phyloP scores from a whole-genome alignment of 305 asterid genomes.

The Galium porrigens region DNA sequence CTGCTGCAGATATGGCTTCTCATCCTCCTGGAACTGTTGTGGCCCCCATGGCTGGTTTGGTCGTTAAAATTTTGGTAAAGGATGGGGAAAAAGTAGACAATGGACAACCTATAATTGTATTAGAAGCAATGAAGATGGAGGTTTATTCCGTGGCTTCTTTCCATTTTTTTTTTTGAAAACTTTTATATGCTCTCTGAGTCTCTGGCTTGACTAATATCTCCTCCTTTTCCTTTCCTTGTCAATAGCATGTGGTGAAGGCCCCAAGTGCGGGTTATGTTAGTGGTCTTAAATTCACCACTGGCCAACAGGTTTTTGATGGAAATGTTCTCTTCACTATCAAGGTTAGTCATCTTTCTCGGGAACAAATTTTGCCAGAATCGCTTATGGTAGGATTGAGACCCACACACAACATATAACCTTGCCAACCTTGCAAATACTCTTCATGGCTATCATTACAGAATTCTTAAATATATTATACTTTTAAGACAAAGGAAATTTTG shows the following conservation, averaged over 20 bases:
- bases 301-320: constrained; percentile 77
- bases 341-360: constrained; percentile 25
- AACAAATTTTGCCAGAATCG: background rate
- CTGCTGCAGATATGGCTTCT: constrained; percentile 41
- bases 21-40: constrained; percentile 66
- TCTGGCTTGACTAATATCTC: constrained; percentile 7
- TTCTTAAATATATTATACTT: background rate
- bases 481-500: background rate
- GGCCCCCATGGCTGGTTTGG: constrained; percentile 95
- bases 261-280: constrained; percentile 45
- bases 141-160: constrained; percentile 24
- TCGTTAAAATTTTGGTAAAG: constrained; percentile 62
- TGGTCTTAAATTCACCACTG: constrained; percentile 54
- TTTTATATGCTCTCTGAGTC: constrained; percentile 13
- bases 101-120: constrained; percentile 65
- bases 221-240: background rate
- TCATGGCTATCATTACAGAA: background rate
- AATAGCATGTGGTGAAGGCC: constrained; percentile 91
- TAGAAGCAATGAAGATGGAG: constrained; percentile 99
- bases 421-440: background rate
- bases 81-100: constrained; percentile 52
- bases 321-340: constrained; percentile 43
- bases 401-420: too few species aligned
- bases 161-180: constrained; percentile 3
- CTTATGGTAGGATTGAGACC: background rate